Base-by-base conservation (phyloP, 2,329 filamentous ascomycete genomes). In the Scedosporium boydii region DNA sequence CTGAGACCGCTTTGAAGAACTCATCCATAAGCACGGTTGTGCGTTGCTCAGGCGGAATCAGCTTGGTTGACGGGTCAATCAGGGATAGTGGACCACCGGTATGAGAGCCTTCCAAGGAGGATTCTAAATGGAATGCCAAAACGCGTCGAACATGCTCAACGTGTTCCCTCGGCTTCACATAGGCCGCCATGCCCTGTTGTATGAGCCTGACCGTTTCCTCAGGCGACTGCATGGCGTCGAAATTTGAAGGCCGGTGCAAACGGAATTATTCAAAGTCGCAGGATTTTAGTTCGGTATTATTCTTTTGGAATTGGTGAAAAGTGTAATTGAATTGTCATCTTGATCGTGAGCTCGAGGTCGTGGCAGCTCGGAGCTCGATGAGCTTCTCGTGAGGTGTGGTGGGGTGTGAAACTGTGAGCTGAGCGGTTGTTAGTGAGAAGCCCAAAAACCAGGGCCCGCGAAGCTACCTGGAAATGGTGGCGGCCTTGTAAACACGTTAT, bases 91-190 rank as follows among this genome's bases (percentile, higher is more conserved):
- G 80, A 23, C 74, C 75, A 53, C 71, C 72, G 58, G 77, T 69
- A 29, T 76, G 71, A n/a, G 74, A 76, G 64, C 76, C 72, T 16
- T 77, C 72, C 18, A 81, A 69, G 65, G 75, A 78, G 23, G 79
- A 76, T 29, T 77, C 78, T 4, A 88, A 73, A 65, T 86, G 78
- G 21, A 81, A 76, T 51, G 82, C 78, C 56, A 86, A 69, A 34
- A 85, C 73, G 59, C 80, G 81, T 65, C 82, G 78, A 62, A 87
- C 82, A 57, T 81, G 80, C 42, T 79, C 75, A 58, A 80, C 77
- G 66, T 87, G 82, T 63, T 86, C 82, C 27, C 83, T 78, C 29
- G 81, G 78, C 60, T 82, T 83, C 62, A 87, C 75, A 64, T 79
- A 85, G 4, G 81, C 79, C 41, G 76, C 73, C 23, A 88, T 75